A percentile compares a stretch with the other conserved stretches of the same genome.
These are phyloP conservation scores for Bacidia rubella DNA, from an alignment of 495 filamentous ascomycete genomes.

Conservation along the genomic window DNA sequence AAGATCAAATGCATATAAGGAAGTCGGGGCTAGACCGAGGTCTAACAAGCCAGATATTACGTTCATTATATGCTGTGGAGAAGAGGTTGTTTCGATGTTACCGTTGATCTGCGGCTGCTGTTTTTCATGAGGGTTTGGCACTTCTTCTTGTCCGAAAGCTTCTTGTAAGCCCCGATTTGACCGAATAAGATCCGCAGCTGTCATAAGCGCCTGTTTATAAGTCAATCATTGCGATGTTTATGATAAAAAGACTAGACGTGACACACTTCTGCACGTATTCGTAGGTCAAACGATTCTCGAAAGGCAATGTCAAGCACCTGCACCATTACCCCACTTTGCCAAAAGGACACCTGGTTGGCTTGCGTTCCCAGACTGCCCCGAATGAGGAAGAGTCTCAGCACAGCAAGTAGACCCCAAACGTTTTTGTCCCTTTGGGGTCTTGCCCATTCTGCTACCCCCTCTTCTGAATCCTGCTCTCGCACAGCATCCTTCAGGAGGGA, in stretches of 20 bases:
- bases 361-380: conserved; percentile 64
- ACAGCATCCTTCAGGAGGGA: conserved; percentile 54
- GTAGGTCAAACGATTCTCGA: conserved; percentile 54
- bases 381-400: conserved; percentile 74
- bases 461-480: conserved; percentile 39
- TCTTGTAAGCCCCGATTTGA: conserved; percentile 73
- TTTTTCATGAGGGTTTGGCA: conserved; percentile 38
- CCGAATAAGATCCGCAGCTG: conserved; percentile 78
- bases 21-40: conserved; percentile 54
- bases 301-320: conserved; percentile 77
- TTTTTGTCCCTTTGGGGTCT: conserved; percentile 75
- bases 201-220: conserved; percentile 52
- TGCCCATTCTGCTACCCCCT: conserved; percentile 56
- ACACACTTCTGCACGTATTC: conserved; percentile 68
- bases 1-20: conserved; percentile 56
- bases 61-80: conserved; percentile 47
- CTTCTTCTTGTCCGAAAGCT: conserved; percentile 71
- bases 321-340: conserved; percentile 67
- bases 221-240: not conserved
- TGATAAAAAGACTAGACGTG: not conserved
- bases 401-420: conserved; percentile 75
- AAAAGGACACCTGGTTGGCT: conserved; percentile 76
- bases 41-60: conserved; percentile 93
- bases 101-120: conserved; percentile 32
- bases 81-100: conserved; percentile 32